These are phyloP conservation scores for Meira miltonrushii DNA, from an alignment of 1,284 basidiomycete genomes.

Conservation along the genomic window DNA sequence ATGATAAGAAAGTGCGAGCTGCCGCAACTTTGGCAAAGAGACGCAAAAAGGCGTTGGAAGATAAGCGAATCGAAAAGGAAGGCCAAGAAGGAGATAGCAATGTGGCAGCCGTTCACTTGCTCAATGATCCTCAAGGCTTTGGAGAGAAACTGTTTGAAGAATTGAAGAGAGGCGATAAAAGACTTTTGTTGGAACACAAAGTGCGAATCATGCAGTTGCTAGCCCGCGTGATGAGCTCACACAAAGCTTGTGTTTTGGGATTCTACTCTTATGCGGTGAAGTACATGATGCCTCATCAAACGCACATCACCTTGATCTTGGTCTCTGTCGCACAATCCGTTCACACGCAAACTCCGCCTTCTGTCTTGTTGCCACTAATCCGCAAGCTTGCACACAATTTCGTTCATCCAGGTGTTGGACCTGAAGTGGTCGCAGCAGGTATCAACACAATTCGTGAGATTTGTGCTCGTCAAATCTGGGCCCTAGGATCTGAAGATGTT, in stretches of 20 bases:
- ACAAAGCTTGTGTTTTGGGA: conserved; percentile 88
- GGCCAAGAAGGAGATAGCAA: conserved; percentile 58
- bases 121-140: conserved; percentile 94
- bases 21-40: conserved; percentile 41
- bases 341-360: conserved; percentile 91
- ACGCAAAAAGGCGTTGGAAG: conserved; percentile 29
- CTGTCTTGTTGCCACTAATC: conserved; percentile 81
- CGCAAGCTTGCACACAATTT: conserved; percentile 91
- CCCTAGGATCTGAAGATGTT: conserved; percentile 13
- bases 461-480: conserved; percentile 87
- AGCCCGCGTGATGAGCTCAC: conserved; percentile 85
- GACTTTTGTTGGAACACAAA: conserved; percentile 84
- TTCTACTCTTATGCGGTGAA: conserved; percentile 94
- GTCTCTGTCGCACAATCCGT: conserved; percentile 92
- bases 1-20: conserved; percentile 43
- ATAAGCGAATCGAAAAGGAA: conserved; percentile 32
- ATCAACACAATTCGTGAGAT: conserved; percentile 92
- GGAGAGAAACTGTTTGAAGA: conserved; percentile 89
- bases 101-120: conserved; percentile 86
- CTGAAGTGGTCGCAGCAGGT: conserved; percentile 91
- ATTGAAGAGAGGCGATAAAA: conserved; percentile 71
- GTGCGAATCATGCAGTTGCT: conserved; percentile 95
- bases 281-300: conserved; percentile 88
- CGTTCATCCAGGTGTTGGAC: conserved; percentile 91
- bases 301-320: conserved; percentile 88